phyloP scores from a whole-genome alignment of 1,284 basidiomycete genomes.

The Puccinia hordei region DNA sequence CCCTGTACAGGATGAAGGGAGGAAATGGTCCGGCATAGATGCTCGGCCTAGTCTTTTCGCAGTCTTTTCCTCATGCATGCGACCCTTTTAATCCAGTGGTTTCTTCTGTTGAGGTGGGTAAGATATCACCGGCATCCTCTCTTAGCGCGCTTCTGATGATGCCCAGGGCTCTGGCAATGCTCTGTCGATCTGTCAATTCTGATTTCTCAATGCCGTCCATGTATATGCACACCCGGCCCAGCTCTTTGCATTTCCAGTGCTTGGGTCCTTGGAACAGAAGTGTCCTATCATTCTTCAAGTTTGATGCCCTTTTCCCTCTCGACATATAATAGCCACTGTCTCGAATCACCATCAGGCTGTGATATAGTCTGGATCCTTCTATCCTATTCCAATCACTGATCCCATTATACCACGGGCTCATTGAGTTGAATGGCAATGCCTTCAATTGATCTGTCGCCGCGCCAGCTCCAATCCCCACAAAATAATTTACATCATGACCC shows the following conservation, averaged over 20 bases:
- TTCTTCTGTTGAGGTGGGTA: constrained; percentile 39
- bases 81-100: not conserved
- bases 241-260: not conserved
- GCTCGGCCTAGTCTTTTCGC: too few relatives aligned
- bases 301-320: not conserved
- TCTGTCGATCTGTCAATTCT: not conserved
- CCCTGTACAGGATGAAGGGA: constrained; percentile 2
- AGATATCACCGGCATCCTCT: constrained; percentile 14
- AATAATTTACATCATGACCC: constrained; percentile 7
- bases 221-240: not conserved
- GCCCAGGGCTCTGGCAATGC: constrained; percentile 9
- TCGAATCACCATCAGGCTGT: constrained; percentile 4
- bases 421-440: not conserved
- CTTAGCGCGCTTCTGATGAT: constrained; percentile 6
- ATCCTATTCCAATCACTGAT: not conserved
- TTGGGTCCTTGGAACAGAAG: not conserved
- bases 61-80: constrained; percentile 27
- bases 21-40: not conserved
- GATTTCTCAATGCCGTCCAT: not conserved
- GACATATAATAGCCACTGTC: not conserved
- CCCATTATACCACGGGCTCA: not conserved
- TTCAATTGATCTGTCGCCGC: constrained; percentile 24
- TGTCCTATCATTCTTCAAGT: constrained; percentile 1
- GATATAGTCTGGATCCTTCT: constrained; percentile 11
- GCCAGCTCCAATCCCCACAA: not conserved